Percentiles rank a stretch among this genome's conserved stretches.
These are phyloP conservation scores for Aureobasidium zeae DNA, from an alignment of 2,329 filamentous ascomycete species.

Conservation along the genomic window DNA sequence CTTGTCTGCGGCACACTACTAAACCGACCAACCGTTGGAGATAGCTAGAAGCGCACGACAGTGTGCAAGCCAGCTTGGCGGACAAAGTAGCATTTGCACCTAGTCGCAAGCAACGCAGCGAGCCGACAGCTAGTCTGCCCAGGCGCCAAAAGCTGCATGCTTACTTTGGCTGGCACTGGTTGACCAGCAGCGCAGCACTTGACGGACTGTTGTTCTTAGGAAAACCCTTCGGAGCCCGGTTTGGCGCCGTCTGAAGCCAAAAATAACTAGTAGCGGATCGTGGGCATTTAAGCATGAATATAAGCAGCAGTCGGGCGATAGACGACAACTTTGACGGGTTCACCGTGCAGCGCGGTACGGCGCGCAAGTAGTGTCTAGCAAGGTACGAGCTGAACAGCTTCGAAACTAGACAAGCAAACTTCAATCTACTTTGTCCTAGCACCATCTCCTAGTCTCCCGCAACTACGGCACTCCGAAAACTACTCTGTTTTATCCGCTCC, in stretches of 20 bases:
- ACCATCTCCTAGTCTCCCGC: conserved; percentile 9
- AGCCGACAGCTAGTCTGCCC: not conserved
- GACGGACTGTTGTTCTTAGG: too few species aligned
- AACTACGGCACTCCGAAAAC: conserved; percentile 10
- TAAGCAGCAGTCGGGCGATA: conserved; percentile 7
- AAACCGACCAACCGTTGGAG: not conserved
- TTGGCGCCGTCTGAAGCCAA: conserved; percentile 9
- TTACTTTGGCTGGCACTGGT: conserved; percentile 1
- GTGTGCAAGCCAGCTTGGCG: conserved; percentile 11
- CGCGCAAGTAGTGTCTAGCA: conserved; percentile 11
- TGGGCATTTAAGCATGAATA: conserved; percentile 13
- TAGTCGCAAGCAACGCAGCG: conserved; percentile 6
- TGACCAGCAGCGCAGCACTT: conserved; percentile 9
- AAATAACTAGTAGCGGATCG: not conserved
- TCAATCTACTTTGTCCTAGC: conserved; percentile 13
- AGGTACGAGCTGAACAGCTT: conserved; percentile 10
- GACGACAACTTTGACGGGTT: conserved; percentile 2
- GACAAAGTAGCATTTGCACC: not conserved
- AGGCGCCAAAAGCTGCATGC: not conserved
- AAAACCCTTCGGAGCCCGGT: not conserved
- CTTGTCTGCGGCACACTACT: not conserved
- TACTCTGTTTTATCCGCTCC: not conserved
- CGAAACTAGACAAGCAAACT: conserved; percentile 13
- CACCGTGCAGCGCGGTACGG: conserved; percentile 12
- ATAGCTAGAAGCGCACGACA: not conserved